Conservation (phyloP, 225 moss, liverwort and hornwort species). For the Straminergon stramineum region DNA sequence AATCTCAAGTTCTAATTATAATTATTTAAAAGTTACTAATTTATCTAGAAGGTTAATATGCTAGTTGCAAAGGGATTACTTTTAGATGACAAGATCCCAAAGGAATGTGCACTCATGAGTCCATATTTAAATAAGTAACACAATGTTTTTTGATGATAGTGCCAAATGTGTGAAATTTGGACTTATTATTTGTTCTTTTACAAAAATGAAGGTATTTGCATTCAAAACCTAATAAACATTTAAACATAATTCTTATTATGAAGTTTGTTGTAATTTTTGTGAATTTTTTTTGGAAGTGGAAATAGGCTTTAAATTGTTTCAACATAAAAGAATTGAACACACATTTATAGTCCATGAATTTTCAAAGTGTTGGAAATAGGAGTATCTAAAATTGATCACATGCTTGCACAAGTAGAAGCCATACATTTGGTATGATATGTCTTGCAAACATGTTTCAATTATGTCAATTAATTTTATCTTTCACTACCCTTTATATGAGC, state of each 20-base stretch:
- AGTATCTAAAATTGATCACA: neutral
- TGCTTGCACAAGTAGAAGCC: neutral
- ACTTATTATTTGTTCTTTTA: rapidly evolving
- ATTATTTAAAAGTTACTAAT: rapidly evolving
- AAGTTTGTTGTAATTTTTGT: neutral
- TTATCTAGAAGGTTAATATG: neutral
- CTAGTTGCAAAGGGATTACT: rapidly evolving
- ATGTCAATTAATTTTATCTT: neutral
- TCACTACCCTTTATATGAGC: too few species aligned
- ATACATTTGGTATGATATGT: rapidly evolving
- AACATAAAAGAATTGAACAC: neutral
- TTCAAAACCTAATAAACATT: neutral
- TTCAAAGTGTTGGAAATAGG: rapidly evolving
- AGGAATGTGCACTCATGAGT: neutral
- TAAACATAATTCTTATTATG: neutral
- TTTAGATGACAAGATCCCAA: too few species aligned
- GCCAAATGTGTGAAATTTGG: neutral
- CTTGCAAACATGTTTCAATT: neutral
- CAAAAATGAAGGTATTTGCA: neutral
- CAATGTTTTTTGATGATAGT: neutral
- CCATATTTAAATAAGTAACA: neutral
- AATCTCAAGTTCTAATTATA: neutral
- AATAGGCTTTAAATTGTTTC: rapidly evolving
- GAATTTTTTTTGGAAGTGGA: rapidly evolving
- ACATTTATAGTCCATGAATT: neutral